Evolutionary conservation across 345 rosid species (phyloP).

Genomic region (Cardiospermum halicacabum): DNA sequence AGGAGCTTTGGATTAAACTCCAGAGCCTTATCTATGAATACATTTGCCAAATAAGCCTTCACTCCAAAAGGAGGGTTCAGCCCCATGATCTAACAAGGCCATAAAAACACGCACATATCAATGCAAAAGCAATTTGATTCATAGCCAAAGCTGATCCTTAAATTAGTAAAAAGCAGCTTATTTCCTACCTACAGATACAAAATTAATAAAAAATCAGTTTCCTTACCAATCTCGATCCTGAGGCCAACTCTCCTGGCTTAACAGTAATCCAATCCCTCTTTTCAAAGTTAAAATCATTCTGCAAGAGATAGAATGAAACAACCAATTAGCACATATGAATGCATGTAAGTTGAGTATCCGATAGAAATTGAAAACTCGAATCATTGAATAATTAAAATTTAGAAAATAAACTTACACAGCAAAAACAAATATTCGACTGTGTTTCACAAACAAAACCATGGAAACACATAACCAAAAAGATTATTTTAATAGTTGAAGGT

Average conservation of each 20-base stretch:
- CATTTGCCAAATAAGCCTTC: constrained; percentile 67
- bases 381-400: background rate
- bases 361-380: background rate
- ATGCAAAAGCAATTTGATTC: background rate
- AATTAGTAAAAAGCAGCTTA: constrained; percentile 2
- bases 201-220: background rate
- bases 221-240: constrained; percentile 73
- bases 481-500: too few species aligned
- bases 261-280: constrained; percentile 83
- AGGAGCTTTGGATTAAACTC: constrained; percentile 84
- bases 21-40: constrained; percentile 77
- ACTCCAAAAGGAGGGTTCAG: constrained; percentile 96
- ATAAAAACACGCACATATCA: constrained; percentile 1
- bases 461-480: too few species aligned
- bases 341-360: background rate
- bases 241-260: constrained; percentile 51
- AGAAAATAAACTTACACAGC: background rate
- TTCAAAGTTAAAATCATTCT: constrained; percentile 78
- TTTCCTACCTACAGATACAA: background rate
- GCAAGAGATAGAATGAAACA: constrained; percentile 15
- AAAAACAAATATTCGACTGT: background rate
- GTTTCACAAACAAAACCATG: background rate
- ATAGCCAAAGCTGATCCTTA: background rate
- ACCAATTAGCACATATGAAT: background rate
- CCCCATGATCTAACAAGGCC: constrained; percentile 72